These are phyloP conservation scores for Zoysia pacifica DNA, from an alignment of 176 grass and related monocot species.

Conservation along the genomic window DNA sequence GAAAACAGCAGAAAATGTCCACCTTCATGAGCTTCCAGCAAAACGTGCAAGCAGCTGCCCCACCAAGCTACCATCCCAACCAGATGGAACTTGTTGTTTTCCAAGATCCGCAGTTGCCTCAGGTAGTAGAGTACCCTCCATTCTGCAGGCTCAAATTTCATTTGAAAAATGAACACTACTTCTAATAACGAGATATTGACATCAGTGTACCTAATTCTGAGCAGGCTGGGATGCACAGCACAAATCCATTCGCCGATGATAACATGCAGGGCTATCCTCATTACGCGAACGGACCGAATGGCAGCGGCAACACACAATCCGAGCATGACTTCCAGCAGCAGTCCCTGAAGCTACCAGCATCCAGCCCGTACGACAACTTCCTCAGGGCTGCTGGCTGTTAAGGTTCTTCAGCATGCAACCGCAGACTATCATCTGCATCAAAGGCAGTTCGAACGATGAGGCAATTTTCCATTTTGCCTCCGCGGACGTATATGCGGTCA, in stretches of 20 bases:
- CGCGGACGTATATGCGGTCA: neutral
- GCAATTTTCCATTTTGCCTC: conserved; percentile 2
- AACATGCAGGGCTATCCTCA: conserved; percentile 48
- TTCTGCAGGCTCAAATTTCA: neutral
- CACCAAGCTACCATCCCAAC: conserved; percentile 33
- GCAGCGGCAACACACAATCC: conserved; percentile 16
- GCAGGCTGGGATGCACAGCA: conserved; percentile 41
- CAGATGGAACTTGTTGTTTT: conserved; percentile 45
- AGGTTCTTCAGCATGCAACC: conserved; percentile 19
- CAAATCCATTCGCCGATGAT: conserved; percentile 65
- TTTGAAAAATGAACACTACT: neutral
- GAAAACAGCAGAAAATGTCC: conserved; percentile 92
- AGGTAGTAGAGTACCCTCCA: conserved; percentile 46
- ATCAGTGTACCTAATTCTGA: neutral
- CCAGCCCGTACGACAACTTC: conserved; percentile 90
- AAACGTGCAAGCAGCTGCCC: conserved; percentile 13
- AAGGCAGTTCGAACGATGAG: neutral
- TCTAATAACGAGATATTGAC: neutral
- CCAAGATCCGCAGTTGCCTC: conserved; percentile 21
- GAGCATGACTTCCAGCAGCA: conserved; percentile 41
- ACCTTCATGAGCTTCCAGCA: conserved; percentile 69
- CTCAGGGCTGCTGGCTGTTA: conserved; percentile 80
- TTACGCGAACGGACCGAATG: conserved; percentile 18
- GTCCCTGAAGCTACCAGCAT: conserved; percentile 68
- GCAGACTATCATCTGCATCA: neutral